Base-by-base conservation (phyloP, 2,329 filamentous ascomycete species). In the Diaporthe batatas region DNA sequence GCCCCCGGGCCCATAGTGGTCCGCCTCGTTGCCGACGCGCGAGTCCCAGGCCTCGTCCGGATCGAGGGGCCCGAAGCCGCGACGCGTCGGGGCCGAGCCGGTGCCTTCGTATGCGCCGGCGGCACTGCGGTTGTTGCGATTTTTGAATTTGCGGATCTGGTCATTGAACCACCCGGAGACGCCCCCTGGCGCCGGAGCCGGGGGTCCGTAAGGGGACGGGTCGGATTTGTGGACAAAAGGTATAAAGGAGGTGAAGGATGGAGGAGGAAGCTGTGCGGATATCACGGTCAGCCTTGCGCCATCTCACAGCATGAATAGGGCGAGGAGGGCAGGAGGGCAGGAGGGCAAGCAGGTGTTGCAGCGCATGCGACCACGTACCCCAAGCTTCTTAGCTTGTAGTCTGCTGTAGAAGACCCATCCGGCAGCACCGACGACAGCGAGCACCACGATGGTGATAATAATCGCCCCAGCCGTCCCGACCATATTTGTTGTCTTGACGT, bases 21-120 rank as follows among this genome's bases (percentile, higher is more conserved):
- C 91, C 23, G 91, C 90, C 81, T 95, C 93, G 77, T 91, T 87
- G 72, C 93, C 93, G 6, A 97, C 93, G 73, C 93, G 87, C 75
- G 93, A 84, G 83, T 96, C 94, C 94, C 94, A 97, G 2, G 94
- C 93, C 79, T 95, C 93, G 80, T 97, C 94, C 1, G 93, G 93
- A 78, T 96, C 94, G 58, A 94, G 87, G 5, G 91, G 86, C 1
- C 91, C 90, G 80, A 93, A 91, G 29, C 90, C 90, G 70, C 89
- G 82, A 70, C 86, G 85, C 71, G 85, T 83, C 44, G 81, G 75
- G 25, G 78, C 78, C 70, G 81, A 81, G 51, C 79, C 78, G 67
- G 81, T 82, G 73, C 81, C 85, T 76, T 95, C 93, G 84, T 94
- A 95, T 59, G 92, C 91, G 76, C 93, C 93, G 1, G 88, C 85